Evolutionary conservation across 768 basidiomycete genomes (phyloP), one percentile per base, ranked within the genome.

Genomic region (Kwoniella sp.): DNA sequence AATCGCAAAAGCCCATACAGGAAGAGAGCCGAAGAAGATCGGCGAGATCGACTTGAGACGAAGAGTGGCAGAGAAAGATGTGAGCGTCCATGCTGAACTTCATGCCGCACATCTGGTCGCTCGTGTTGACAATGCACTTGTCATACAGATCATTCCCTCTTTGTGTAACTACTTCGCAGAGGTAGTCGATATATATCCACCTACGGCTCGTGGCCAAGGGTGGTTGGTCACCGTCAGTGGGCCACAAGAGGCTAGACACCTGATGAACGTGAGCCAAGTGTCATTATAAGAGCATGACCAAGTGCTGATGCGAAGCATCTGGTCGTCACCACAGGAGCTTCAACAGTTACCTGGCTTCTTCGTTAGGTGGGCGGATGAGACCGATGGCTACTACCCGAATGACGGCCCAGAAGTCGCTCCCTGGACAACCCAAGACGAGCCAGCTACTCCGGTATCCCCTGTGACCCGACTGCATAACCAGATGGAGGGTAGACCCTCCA

Each of bases 181-280:
- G 36, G 54, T 71, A 13, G 47, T 54, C 21, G 60, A 73, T 2
- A 63, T 67, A 21, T 26, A 52, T 37, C 69, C 69, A 0, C 69
- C 69, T 15, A 70, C 57, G 1, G 26, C 26, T 3, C 55, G 57
- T 22, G 68, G 54, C 1, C 62, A 62, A 27, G 68, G 72, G 8
- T 73, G 72, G 72, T 55, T 73, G 2, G 53, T 73, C 22, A 51
- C 58, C 0, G 65, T 73, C 8, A 64, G 48, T 19, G 63, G 65
- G 6, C 40, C 47, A 1, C 25, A 40, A 4, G 68, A 67, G 8
- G 69, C 50, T 9, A 24, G 53, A 8, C 29, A 54, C 25, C 27
- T 73, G 13, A 68, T 73, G 64, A 64, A 55, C 24, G 72, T 73
- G 47, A 62, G 72, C 37, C n/a, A n/a, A n/a, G n/a, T n/a, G n/a